Evolutionary conservation across 2,329 filamentous ascomycete genomes (phyloP), one percentile per base, ranked within the genome.

Genomic region (Ophiostoma quercus): DNA sequence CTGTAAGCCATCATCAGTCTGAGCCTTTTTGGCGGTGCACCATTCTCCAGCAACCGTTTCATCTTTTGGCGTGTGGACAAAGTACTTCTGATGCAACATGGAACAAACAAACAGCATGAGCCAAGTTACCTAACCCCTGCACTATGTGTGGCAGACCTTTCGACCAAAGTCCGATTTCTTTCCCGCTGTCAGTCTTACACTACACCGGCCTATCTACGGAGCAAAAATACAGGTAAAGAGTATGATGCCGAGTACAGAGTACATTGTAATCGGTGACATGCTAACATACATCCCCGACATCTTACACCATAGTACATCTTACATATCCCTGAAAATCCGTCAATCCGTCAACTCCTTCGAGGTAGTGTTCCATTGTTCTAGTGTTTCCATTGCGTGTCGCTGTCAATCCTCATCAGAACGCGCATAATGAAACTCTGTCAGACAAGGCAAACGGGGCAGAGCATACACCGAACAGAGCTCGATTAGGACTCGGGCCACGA

Each of bases 271-370:
- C 16, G 14, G 16, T 6, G 3, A 6, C 19, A 47, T n/a, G 39
- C 12, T 41, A 0, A 11, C 39, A 41, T 12, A 41, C 11, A 41
- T 41, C 14, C 25, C 25, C 9, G n/a, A 57, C 22, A 57, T 25
- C 51, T 57, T 57, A 57, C 22, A 22, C 51, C 51, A 25, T 57
- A n/a, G n/a, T n/a, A 57, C 51, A 57, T 57, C 51, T 57, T 57
- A 57, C 51, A 29, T 57, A 57, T 57, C 51, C 51, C 51, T 57
- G 51, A 25, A 57, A 57, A 57, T 12, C 51, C 9, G n/a, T 25
- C 51, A 57, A 25, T 29, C 22, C 51, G 51, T 25, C 22, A 57
- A 25, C 51, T 57, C 51, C 22, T 11, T 25, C 51, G 25, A 7
- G 51, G 22, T 14, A 12, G 51, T 57, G 51, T 25, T 57, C 51